Percentiles rank a stretch among this genome's conserved stretches.
Evolutionary conservation across 1,139 yeast genomes (phyloP).

Genomic region (Waltiozyma sp.): DNA sequence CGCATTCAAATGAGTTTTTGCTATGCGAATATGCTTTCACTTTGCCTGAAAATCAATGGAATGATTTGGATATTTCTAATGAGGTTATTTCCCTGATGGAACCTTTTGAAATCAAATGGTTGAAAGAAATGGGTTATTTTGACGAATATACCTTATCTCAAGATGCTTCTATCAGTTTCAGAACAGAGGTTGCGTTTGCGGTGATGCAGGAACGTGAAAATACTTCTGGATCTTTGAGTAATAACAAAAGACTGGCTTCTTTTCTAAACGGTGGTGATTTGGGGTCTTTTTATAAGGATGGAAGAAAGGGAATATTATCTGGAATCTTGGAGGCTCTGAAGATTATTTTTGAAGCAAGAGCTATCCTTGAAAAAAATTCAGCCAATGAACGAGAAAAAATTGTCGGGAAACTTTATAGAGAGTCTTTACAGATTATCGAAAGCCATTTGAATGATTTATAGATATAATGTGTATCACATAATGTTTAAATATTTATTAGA

Average conservation of each 20-base stretch:
- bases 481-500: too few species aligned
- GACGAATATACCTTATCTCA: conserved; percentile 62
- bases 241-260: not conserved
- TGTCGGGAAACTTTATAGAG: not conserved
- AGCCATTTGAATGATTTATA: not conserved
- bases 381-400: not conserved
- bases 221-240: not conserved
- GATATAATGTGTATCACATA: not conserved
- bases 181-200: conserved; percentile 70
- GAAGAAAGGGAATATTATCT: not conserved
- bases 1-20: conserved; percentile 75
- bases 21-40: conserved; percentile 82
- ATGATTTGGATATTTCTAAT: conserved; percentile 52
- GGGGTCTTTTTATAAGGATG: not conserved
- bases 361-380: not conserved
- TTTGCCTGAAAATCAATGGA: conserved; percentile 49
- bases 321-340: not conserved
- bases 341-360: not conserved
- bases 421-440: not conserved
- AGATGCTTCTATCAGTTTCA: conserved; percentile 44
- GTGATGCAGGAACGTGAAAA: conserved; percentile 33
- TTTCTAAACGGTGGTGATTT: not conserved
- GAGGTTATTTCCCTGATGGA: conserved; percentile 29
- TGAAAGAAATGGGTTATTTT: conserved; percentile 43
- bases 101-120: conserved; percentile 30